phyloP scores from a whole-genome alignment of 352 stramenopile species.

The Pythium scleroteichum region DNA sequence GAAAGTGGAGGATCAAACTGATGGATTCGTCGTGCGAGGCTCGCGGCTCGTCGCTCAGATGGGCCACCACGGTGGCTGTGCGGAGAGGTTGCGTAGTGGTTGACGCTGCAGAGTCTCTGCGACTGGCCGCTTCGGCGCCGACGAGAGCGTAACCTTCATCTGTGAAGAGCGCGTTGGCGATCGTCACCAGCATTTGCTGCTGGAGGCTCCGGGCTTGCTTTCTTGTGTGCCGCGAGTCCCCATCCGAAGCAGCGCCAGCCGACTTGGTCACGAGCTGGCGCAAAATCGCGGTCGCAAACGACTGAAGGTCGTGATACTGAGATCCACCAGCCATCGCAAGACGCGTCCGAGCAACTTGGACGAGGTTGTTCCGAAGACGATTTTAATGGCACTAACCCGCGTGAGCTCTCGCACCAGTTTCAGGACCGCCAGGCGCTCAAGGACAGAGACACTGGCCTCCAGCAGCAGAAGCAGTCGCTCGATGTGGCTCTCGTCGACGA shows the following conservation, averaged over 20 bases:
- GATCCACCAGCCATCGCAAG: conserved; percentile 5
- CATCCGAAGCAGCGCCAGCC: background rate
- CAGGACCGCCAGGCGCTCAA: background rate
- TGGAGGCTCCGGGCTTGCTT: background rate
- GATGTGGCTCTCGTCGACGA: background rate
- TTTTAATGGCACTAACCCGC: background rate
- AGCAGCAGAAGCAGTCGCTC: conserved; percentile 3
- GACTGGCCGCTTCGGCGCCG: background rate
- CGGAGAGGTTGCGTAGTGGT: background rate
- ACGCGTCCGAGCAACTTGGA: conserved; percentile 7
- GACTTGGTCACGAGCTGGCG: conserved; percentile 4
- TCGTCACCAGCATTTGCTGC: background rate
- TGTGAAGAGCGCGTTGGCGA: conserved; percentile 8
- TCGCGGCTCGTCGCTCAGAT: too few relatives aligned
- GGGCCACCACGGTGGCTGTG: background rate
- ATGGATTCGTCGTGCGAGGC: too few relatives aligned
- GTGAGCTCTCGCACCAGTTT: conserved; percentile 10
- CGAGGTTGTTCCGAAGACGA: background rate
- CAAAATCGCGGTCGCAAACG: conserved; percentile 8
- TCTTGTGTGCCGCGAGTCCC: background rate
- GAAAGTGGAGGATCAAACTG: conserved; percentile 17
- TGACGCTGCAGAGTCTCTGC: background rate
- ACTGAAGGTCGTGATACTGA: background rate
- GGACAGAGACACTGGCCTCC: background rate
- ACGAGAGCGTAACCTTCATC: background rate